Evolutionary conservation across 1,139 yeast species (phyloP).

Genomic region (Debaryomyces robertsiae): DNA sequence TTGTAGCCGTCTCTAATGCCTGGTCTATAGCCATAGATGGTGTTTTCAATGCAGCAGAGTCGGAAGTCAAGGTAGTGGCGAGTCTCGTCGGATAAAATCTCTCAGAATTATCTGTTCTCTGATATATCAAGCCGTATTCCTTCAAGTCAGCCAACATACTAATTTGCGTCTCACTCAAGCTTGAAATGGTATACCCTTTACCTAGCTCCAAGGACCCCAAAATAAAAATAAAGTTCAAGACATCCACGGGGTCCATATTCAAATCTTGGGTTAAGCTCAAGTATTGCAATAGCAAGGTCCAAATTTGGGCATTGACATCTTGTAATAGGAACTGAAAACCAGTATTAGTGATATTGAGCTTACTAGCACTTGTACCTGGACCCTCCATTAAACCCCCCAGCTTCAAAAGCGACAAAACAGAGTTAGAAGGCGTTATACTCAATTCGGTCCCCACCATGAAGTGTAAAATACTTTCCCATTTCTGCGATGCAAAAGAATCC

Average conservation of each 20-base stretch:
- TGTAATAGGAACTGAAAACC: slow-evolving; percentile 94
- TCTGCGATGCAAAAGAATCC: slow-evolving; percentile 77
- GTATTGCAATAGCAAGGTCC: slow-evolving; percentile 90
- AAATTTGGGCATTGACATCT: slow-evolving; percentile 90
- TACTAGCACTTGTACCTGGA: slow-evolving; percentile 33
- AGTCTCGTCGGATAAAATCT: slow-evolving; percentile 88
- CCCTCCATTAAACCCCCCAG: slow-evolving; percentile 89
- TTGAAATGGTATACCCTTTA: slow-evolving; percentile 72
- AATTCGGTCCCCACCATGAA: slow-evolving; percentile 94
- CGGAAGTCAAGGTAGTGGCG: slow-evolving; percentile 90
- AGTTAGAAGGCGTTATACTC: slow-evolving; percentile 63
- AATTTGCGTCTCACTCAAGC: slow-evolving; percentile 77
- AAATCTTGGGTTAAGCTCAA: slow-evolving; percentile 79
- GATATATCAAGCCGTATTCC: slow-evolving; percentile 91
- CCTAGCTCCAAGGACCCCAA: slow-evolving; percentile 92
- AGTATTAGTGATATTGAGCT: slow-evolving; percentile 75
- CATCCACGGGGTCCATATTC: slow-evolving; percentile 96
- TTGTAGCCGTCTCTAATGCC: slow-evolving; percentile 43
- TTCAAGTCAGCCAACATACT: slow-evolving; percentile 86
- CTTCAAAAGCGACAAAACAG: slow-evolving; percentile 63
- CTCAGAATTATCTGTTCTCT: slow-evolving; percentile 58
- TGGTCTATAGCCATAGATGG: slow-evolving; percentile 73
- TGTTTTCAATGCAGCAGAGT: slow-evolving; percentile 65
- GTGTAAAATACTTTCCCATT: slow-evolving; percentile 95
- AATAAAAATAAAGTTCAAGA: slow-evolving; percentile 87